These are phyloP conservation scores for Theileria orientalis DNA, from an alignment of 169 alveolate species.

Conservation along the genomic window DNA sequence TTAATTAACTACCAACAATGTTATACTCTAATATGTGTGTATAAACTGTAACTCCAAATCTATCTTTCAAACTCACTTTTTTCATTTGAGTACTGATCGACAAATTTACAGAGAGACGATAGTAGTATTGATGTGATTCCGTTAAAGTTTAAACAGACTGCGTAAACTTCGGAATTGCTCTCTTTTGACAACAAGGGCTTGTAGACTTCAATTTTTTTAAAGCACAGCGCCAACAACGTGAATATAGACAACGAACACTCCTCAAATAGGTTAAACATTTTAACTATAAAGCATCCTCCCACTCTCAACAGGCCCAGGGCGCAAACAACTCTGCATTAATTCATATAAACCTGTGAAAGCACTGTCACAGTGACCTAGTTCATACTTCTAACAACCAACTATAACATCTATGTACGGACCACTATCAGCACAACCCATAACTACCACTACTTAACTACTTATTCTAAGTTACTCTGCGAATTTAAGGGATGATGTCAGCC, in stretches of 20 bases:
- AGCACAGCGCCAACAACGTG: constrained; percentile 69
- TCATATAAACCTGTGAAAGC: too few relatives aligned
- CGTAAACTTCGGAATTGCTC: constrained; percentile 69
- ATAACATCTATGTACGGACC: neutral
- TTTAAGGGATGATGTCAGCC: constrained; percentile 68
- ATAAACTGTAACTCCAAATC: too few relatives aligned
- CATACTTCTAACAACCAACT: neutral
- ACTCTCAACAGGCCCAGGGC: constrained; percentile 75
- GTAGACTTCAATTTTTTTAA: constrained; percentile 69
- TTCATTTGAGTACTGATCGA: constrained; percentile 24
- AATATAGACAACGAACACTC: constrained; percentile 69
- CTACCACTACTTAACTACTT: neutral
- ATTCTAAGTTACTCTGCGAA: constrained; percentile 51
- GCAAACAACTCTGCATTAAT: constrained; percentile 65
- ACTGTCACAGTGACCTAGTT: neutral
- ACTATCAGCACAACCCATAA: neutral
- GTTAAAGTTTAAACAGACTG: constrained; percentile 69
- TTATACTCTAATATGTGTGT: too few relatives aligned
- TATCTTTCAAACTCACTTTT: neutral
- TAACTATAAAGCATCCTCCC: constrained; percentile 70
- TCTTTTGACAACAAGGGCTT: constrained; percentile 72
- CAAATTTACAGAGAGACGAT: constrained; percentile 62
- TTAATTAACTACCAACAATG: too few relatives aligned
- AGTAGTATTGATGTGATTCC: constrained; percentile 74
- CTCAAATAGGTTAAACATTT: constrained; percentile 72